Percentiles rank a stretch among this genome's conserved stretches.
Conservation (phyloP, 495 filamentous ascomycete genomes). For the Trichoderma erinaceum region DNA sequence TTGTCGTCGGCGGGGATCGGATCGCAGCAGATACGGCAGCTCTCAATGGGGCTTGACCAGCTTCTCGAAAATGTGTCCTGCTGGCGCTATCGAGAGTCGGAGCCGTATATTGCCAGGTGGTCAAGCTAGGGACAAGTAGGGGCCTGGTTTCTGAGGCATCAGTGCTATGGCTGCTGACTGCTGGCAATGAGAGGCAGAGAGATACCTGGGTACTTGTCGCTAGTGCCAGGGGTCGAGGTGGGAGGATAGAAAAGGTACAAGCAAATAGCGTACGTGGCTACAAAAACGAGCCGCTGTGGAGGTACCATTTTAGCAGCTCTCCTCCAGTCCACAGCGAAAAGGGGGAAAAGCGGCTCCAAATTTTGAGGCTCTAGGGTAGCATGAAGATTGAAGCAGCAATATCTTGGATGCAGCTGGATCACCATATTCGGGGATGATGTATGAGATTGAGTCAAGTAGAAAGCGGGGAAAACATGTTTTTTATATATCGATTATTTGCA, state of each 20-base stretch:
- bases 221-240: neutral
- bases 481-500: too few relatives aligned
- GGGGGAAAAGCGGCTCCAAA: neutral
- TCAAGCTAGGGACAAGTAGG: neutral
- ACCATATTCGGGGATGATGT: too few relatives aligned
- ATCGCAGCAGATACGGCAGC: constrained; percentile 7
- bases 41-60: constrained; percentile 12
- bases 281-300: neutral
- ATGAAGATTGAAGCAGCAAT: neutral
- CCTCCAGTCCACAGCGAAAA: neutral
- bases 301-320: neutral
- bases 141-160: neutral
- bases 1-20: constrained; percentile 2
- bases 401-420: too few relatives aligned
- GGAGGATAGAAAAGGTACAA: neutral
- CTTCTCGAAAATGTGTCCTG: constrained; percentile 13
- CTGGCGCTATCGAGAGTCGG: constrained; percentile 6
- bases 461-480: too few relatives aligned
- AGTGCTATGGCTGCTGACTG: neutral
- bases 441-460: too few relatives aligned
- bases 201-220: neutral
- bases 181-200: neutral
- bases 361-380: neutral
- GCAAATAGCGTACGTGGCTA: neutral
- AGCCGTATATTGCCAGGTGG: constrained; percentile 10